A percentile compares a stretch with the other conserved stretches of the same genome.
Conservation (phyloP, 768 basidiomycete genomes). For the Leccinum longicurvipes region DNA sequence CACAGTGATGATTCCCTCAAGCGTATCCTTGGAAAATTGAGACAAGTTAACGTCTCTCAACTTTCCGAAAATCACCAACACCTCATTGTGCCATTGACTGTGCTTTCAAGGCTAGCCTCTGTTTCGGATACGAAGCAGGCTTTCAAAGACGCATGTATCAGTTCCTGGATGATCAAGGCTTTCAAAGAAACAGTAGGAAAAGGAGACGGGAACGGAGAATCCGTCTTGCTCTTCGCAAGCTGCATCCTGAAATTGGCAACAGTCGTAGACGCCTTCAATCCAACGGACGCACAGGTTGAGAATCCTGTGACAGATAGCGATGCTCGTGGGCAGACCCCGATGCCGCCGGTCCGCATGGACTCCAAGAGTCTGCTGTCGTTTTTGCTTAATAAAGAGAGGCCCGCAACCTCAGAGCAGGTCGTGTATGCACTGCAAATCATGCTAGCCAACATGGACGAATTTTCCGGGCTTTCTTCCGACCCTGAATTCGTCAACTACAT, state of each 20-base stretch:
- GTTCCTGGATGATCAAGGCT: background rate
- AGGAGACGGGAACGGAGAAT: background rate
- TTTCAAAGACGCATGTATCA: background rate
- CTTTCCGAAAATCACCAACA: background rate
- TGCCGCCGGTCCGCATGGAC: background rate
- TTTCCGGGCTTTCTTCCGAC: background rate
- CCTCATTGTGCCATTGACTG: constrained; percentile 1
- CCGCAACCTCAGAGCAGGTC: background rate
- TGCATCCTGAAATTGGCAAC: constrained; percentile 2
- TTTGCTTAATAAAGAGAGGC: background rate
- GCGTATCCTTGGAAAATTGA: background rate
- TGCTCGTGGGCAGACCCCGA: background rate
- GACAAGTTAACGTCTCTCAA: background rate
- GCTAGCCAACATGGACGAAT: background rate
- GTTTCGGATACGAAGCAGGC: background rate
- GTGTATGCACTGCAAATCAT: constrained; percentile 3
- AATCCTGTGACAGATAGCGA: background rate
- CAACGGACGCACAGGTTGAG: background rate
- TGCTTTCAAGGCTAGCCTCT: background rate
- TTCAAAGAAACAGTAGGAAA: background rate
- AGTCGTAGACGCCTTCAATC: background rate
- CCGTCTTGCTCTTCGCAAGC: background rate
- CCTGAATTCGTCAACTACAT: constrained; percentile 6
- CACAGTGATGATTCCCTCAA: background rate
- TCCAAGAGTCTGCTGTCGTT: background rate